Evolutionary conservation across 177 flowering plant species (phyloP).

Genomic region (Tripterygium wilfordii): DNA sequence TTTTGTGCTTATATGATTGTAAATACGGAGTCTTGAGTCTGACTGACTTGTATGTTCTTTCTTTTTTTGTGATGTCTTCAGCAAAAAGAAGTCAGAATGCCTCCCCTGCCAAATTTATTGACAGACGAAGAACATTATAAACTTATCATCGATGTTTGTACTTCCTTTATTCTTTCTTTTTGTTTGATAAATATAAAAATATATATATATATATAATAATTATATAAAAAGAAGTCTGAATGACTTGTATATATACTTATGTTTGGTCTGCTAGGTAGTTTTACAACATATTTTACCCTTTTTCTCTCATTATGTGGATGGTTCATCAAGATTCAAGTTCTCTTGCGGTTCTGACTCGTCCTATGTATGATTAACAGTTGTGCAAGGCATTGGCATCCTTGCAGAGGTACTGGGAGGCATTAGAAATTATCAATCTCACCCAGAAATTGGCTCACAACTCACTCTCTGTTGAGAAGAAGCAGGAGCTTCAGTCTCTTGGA

Average conservation of each 20-base stretch:
- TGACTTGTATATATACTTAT: too few relatives aligned
- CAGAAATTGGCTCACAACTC: conserved; percentile 38
- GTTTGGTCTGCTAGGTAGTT: too few relatives aligned
- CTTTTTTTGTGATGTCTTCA: conserved; percentile 8
- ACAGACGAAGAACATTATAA: conserved; percentile 56
- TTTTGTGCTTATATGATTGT: too few relatives aligned
- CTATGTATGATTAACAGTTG: conserved; percentile 31
- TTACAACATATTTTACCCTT: too few relatives aligned
- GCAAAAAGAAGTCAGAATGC: conserved; percentile 36
- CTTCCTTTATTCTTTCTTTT: conserved; percentile 4
- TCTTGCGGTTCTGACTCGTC: background rate
- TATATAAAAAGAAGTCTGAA: too few relatives aligned
- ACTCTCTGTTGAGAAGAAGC: conserved; percentile 50
- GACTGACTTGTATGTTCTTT: background rate
- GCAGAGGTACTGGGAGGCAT: conserved; percentile 64
- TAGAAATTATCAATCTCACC: conserved; percentile 53
- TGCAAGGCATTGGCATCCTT: conserved; percentile 67
- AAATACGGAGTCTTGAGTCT: too few relatives aligned
- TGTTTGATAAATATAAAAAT: background rate
- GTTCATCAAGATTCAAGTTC: background rate
- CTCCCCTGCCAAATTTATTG: conserved; percentile 64
- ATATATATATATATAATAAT: too few relatives aligned
- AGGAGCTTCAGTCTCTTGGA: conserved; percentile 72
- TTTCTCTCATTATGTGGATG: background rate
- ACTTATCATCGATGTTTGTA: conserved; percentile 60